Evolutionary conservation across 139 green algal species (phyloP).

Genomic region (Coelastrella sp.): DNA sequence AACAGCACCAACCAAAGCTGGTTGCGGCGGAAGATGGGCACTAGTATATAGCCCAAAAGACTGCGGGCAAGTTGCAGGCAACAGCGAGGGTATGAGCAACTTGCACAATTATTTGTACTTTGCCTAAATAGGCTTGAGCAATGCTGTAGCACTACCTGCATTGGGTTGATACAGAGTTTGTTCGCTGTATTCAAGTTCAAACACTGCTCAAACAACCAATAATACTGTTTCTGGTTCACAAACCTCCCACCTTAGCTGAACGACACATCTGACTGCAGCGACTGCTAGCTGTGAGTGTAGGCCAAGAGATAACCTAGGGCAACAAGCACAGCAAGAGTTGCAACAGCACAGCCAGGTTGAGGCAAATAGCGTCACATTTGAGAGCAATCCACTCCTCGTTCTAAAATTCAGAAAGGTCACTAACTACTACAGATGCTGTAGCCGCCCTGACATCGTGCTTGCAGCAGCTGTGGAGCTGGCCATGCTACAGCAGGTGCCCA

Average conservation of each 20-base stretch:
- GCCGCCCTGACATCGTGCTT: too few species aligned
- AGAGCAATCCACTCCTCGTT: too few species aligned
- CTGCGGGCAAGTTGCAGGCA: not conserved
- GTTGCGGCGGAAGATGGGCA: constrained; percentile 78
- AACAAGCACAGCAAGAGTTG: not conserved
- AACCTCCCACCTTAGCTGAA: constrained; percentile 29
- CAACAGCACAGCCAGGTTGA: not conserved
- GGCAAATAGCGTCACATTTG: not conserved
- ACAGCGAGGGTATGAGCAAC: constrained; percentile 64
- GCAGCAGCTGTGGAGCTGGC: too few species aligned
- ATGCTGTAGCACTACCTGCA: too few species aligned
- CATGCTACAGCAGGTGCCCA: too few species aligned
- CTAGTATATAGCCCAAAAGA: constrained; percentile 81
- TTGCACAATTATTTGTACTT: not conserved
- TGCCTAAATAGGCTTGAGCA: not conserved
- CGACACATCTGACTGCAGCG: constrained; percentile 56
- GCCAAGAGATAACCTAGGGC: constrained; percentile 47
- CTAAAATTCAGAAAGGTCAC: too few species aligned
- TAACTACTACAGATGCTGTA: too few species aligned
- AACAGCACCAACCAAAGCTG: constrained; percentile 64
- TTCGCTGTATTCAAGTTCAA: not conserved
- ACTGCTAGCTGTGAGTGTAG: constrained; percentile 68
- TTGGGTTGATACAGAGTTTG: not conserved
- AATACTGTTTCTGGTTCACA: too few species aligned
- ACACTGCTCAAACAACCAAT: not conserved